Base-by-base conservation (phyloP, 495 filamentous ascomycete species). In the Bryoglossum gracile region DNA sequence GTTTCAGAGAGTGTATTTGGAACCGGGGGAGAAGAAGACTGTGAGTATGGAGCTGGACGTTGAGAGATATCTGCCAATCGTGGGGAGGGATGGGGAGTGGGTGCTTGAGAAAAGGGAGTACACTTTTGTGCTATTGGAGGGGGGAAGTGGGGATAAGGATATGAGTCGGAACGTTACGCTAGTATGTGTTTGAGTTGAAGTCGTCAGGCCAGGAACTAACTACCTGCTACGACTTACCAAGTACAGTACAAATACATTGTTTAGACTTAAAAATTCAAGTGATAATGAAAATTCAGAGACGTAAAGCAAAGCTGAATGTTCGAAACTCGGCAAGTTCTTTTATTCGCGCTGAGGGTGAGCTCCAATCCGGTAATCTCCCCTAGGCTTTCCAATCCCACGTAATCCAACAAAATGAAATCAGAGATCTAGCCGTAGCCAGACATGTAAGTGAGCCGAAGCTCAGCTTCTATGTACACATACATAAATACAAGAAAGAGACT, bases 1-100 rank as follows among this genome's bases (percentile, higher is more conserved):
- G 1, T 88, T 89, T 59, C 66, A 72, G 43, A 87, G 87, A 64
- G 77, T 87, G 1, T 67, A 74, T 47, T 61, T 89, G 24, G 66
- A 73, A 36, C 72, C 79, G 0, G 82, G 81, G 0, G 74, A 88
- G 69, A 72, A 59, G 4, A 39, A 21, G 13, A 22, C 8, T 8
- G 40, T 51, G 49, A 32, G 10, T 3, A 53, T 64, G 47, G 54
- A 66, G 22, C 48, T 71, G 26, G 64, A 67, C 14, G 65, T 59
- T 33, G 54, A 52, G 23, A 55, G 68, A 30, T 72, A 70, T 57
- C 55, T 71, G 17, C 54, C 58, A 0, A 62, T 70, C 14, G 50
- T 69, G 8, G 63, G 70, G 47, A 58, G 66, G 33, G 41, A 46
- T 3, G 37, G 23, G 40, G 24, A 51, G 6, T 51, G 49, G 49